phyloP scores from a whole-genome alignment of 2,329 filamentous ascomycete species.

The Sphaceloma murrayae region DNA sequence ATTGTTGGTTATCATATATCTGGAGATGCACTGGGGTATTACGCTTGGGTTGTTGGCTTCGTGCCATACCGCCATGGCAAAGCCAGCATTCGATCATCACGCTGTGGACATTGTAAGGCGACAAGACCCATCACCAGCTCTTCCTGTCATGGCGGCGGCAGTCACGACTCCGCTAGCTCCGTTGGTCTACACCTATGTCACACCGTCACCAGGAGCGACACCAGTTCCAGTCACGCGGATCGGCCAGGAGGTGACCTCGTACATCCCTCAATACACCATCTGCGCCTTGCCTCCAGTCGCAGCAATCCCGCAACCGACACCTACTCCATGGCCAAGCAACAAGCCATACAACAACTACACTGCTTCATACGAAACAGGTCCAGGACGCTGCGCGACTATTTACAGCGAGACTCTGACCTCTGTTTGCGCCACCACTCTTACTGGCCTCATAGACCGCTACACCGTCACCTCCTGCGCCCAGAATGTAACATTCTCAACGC shows the following conservation, averaged over 20 bases:
- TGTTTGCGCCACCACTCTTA: constrained; percentile 37
- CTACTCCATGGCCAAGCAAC: constrained; percentile 24
- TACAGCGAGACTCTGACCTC: constrained; percentile 34
- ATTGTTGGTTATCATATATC: no score
- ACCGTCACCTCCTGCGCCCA: constrained; percentile 36
- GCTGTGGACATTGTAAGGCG: background rate
- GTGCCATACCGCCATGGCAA: no score
- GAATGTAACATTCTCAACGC: constrained; percentile 38
- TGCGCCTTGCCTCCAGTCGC: constrained; percentile 34
- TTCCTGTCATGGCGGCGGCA: constrained; percentile 5
- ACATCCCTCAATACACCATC: constrained; percentile 34
- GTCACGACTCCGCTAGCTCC: constrained; percentile 1
- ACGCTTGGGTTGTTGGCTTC: no score
- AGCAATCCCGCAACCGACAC: constrained; percentile 25
- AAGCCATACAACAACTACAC: constrained; percentile 33
- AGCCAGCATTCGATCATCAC: constrained; percentile 6
- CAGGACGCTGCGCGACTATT: constrained; percentile 32
- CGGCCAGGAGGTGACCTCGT: constrained; percentile 37
- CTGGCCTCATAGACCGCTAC: constrained; percentile 33
- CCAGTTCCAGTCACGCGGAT: constrained; percentile 34
- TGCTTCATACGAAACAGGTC: constrained; percentile 26
- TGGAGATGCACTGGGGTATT: no score
- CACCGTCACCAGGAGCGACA: constrained; percentile 35
- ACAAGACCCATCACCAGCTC: background rate
- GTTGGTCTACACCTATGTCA: constrained; percentile 27